phyloP scores from a whole-genome alignment of 2,329 filamentous ascomycete species.

The Lachnellula willkommii region DNA sequence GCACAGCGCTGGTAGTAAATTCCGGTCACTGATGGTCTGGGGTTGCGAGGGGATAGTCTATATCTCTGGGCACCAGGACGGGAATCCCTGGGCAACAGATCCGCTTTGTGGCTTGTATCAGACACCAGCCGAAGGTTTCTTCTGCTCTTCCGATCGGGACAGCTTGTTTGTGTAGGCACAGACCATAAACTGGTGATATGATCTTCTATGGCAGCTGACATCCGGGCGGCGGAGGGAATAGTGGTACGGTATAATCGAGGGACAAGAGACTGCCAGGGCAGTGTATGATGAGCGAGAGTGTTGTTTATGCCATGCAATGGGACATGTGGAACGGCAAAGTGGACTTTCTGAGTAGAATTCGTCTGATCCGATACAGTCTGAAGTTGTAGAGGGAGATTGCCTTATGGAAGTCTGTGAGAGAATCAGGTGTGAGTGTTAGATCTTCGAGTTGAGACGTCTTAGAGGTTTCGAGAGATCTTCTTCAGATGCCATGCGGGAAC shows the following conservation, averaged over 20 bases:
- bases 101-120: conserved; percentile 32
- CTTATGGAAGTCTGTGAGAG: conserved; percentile 1
- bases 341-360: conserved; percentile 14
- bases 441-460: conserved; percentile 30
- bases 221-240: conserved; percentile 39
- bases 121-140: conserved; percentile 30
- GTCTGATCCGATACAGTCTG: conserved; percentile 20
- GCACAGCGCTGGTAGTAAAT: conserved; percentile 35
- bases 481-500: conserved; percentile 21
- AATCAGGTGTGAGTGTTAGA: conserved; percentile 11
- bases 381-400: conserved; percentile 9
- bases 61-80: conserved; percentile 32
- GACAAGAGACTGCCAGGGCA: conserved; percentile 6
- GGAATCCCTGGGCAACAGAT: conserved; percentile 26
- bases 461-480: conserved; percentile 15
- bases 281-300: conserved; percentile 6
- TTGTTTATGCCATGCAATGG: conserved; percentile 10
- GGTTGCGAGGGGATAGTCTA: conserved; percentile 30
- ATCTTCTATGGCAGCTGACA: conserved; percentile 50
- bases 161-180: conserved; percentile 38
- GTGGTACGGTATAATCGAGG: not conserved
- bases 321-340: conserved; percentile 15
- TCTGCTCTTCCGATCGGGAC: conserved; percentile 35
- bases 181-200: conserved; percentile 47
- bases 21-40: not conserved